Evolutionary conservation across 2,329 filamentous ascomycete genomes (phyloP), one percentile per base, ranked within the genome.

Genomic region (Pseudogymnoascus sp.): DNA sequence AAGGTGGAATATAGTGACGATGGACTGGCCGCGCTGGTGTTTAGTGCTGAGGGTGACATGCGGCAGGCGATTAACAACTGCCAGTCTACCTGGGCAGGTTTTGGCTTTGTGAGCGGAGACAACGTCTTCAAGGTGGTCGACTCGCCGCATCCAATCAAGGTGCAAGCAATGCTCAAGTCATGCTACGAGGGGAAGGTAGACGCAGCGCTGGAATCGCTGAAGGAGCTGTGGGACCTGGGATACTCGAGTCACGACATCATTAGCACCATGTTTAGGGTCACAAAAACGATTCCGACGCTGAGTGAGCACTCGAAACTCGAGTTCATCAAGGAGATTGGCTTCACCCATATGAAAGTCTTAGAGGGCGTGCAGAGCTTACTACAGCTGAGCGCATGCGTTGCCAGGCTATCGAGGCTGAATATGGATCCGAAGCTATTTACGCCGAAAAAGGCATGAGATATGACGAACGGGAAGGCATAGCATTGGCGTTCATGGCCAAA

Each of bases 241-340:
- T 99, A 99, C 77, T 96, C 91, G n/a, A 95, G 91, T 68, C 93
- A 99, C 77, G 94, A 99, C 74, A 96, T 99, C 69, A 95, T 99
- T 74, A 95, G 89, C 76, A 99, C 93, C 64, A 99, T 99, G 94
- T 97, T 99, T 81, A 87, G 88, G 71, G 94, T 99, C 63, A 97
- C 94, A 50, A 99, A 97, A 79, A 95, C 92, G 1, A 92, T 97
- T 63, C 89, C 90, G 1, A 91, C 88, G 1, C 78, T 99, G 61
- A 94, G 91, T 67, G 94, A 99, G 76, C 92, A 97, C 74, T 86
- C 92, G 14, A 97, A 97, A 78, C 80, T 99, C 64, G 93, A 97
- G 73, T 99, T 97, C 69, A 96, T 97, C 77, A 93, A 92, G 77
- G 94, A 97, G 77, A 99, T 99, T 74, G 94, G 94, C 60, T 97